Evolutionary conservation across 352 stramenopile genomes (phyloP), one percentile per base, ranked within the genome.

Genomic region (Globisporangium echinulatum): DNA sequence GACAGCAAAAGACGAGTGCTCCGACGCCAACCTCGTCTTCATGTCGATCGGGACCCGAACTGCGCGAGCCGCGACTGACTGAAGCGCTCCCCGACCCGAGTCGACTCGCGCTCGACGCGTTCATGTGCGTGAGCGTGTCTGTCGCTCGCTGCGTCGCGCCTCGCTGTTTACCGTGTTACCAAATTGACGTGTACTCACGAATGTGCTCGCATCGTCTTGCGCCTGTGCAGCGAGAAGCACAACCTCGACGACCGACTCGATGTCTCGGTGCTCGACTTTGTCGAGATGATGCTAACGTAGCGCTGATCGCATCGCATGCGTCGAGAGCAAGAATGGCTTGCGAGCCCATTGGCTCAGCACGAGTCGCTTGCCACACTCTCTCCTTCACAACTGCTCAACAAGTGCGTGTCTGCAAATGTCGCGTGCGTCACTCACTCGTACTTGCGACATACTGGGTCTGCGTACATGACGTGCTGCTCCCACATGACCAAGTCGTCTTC

Each of bases 401-500:
- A 33, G 25, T 33, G 25, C 25, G 25, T 33, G 25, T 33, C 25
- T 33, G 25, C 25, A 33, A 33, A 33, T 1, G 25, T 33, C 25
- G 25, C 25, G 25, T 1, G 25, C 25, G 25, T 33, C 25, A 33
- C 25, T 87, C 70, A 90, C 58, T 82, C 74, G 54, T 92, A 95
- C 57, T 95, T 95, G 33, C 82, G 75, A 50, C 83, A 92, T 40
- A 95, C 79, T n/a, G 85, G 85, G 61, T 95, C 82, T 11, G 85
- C 85, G 59, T 89, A 87, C 8, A 74, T 66, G 17, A 95, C 70
- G 69, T 95, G 85, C 43, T 87, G 85, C 55, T 81, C 80, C 85
- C 85, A 95, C 59, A 95, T 72, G 5, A 88, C 72, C 59, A 95
- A 67, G 52, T 92, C 82, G 14, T 90, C 82, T 80, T 94, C 84